phyloP scores from a whole-genome alignment of 306 rosid species.

The Prunus padus region DNA sequence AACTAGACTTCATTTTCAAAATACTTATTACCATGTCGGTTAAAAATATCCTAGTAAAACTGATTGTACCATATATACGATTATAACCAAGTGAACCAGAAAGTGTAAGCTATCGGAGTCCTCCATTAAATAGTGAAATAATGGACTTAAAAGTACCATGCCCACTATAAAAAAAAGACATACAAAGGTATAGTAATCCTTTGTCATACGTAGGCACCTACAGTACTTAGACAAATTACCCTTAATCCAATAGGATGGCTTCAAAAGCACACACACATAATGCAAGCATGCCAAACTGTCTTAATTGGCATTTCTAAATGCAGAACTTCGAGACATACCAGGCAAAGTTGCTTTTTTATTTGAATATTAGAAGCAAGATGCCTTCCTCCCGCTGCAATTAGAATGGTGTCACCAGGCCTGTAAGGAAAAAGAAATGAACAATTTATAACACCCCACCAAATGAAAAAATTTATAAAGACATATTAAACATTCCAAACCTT shows the following conservation, averaged over 20 bases:
- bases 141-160: not conserved
- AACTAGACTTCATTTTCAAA: not conserved
- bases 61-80: not conserved
- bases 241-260: not conserved
- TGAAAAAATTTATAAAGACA: slow-evolving; percentile 5
- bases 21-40: not conserved
- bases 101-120: not conserved
- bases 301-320: not conserved
- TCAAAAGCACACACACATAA: not conserved
- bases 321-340: slow-evolving; percentile 49
- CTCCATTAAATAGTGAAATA: not conserved
- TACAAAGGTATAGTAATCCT: too few species aligned
- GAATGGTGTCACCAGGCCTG: slow-evolving; percentile 96
- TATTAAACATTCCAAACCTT: slow-evolving; percentile 46
- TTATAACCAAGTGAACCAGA: not conserved
- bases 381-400: slow-evolving; percentile 83
- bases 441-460: slow-evolving; percentile 3
- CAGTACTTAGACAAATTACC: not conserved
- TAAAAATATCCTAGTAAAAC: not conserved
- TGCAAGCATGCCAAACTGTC: not conserved
- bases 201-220: not conserved
- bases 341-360: slow-evolving; percentile 82
- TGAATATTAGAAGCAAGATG: slow-evolving; percentile 79
- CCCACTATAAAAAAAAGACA: not conserved
- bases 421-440: slow-evolving; percentile 20